Base-by-base conservation (phyloP, 495 filamentous ascomycete genomes). In the Talaromyces adpressus region DNA sequence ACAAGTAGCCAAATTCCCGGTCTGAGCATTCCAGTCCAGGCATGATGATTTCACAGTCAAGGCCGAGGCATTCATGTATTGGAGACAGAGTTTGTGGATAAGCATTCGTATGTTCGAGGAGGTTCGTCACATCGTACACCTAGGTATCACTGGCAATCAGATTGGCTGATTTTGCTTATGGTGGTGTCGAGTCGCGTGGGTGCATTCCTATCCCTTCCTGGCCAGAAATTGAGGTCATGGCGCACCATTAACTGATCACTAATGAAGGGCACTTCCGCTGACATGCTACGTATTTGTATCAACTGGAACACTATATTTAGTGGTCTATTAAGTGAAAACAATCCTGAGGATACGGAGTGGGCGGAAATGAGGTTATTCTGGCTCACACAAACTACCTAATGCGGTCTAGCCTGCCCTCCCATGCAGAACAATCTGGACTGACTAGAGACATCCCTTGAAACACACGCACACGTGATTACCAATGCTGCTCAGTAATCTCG, bases 401-500 rank as follows among this genome's bases (percentile, higher is more conserved):
- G 5, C n/a, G 45, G 45, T 49, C 20, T 49, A 49, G 45, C 18
- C n/a, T 18, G 45, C 45, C 6, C 45, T 49, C 45, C 6, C 45
- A 6, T 20, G 45, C 45, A 49, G 45, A 49, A 49, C 45, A 49
- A 49, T 49, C 9, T 1, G 32, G 32, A 36, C 32, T 36, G 32
- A 12, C 36, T 12, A 41, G 34, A 20, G 3, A 49, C 45, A 49
- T 49, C 45, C 45, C 47, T 29, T 56, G 52, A 9, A 57, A 30
- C 6, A 57, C 29, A 27, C 27, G 5, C 11, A 6, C 39, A 30
- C 29, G 39, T 14, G 25, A 52, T 73, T 73, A 94, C 89, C 91
- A 93, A 75, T 95, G 91, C 74, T 82, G 77, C 73, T 90, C 88
- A 36, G 74, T 74, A 68, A 96, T 93, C 12, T 81, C 65, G 7